These are phyloP conservation scores for Collybiopsis confluens DNA, from an alignment of 768 basidiomycete genomes.

Conservation along the genomic window DNA sequence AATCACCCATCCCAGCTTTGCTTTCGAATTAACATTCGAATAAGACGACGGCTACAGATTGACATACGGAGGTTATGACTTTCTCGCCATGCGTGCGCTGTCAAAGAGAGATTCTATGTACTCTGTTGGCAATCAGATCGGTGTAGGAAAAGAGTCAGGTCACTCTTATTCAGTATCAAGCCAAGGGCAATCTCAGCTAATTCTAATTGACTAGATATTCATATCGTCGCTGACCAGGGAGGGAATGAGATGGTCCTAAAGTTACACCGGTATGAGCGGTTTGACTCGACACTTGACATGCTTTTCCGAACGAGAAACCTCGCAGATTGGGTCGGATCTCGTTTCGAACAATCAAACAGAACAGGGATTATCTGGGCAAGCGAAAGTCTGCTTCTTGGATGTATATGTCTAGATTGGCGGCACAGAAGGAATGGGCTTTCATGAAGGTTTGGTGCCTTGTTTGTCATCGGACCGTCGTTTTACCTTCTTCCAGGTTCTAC, in stretches of 20 bases:
- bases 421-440: conserved; percentile 97
- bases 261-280: conserved; percentile 75
- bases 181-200: background rate
- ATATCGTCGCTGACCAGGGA: conserved; percentile 81
- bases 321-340: conserved; percentile 91
- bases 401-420: conserved; percentile 96
- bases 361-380: conserved; percentile 94
- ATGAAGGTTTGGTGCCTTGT: conserved; percentile 71
- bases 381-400: conserved; percentile 97
- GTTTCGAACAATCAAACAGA: conserved; percentile 94
- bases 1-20: background rate
- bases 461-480: background rate
- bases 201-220: conserved; percentile 64
- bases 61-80: conserved; percentile 99
- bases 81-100: conserved; percentile 87
- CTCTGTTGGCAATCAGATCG: conserved; percentile 96
- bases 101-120: conserved; percentile 85
- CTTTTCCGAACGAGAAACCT: conserved; percentile 8
- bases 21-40: conserved; percentile 8
- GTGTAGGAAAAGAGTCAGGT: conserved; percentile 98
- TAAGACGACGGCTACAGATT: conserved; percentile 96
- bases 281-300: background rate
- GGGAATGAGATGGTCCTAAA: conserved; percentile 89
- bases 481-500: conserved; percentile 60
- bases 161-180: conserved; percentile 16